Evolutionary conservation across 176 grass and related monocot species (phyloP), one percentile per base, ranked within the genome.

Genomic region (Canna indica): DNA sequence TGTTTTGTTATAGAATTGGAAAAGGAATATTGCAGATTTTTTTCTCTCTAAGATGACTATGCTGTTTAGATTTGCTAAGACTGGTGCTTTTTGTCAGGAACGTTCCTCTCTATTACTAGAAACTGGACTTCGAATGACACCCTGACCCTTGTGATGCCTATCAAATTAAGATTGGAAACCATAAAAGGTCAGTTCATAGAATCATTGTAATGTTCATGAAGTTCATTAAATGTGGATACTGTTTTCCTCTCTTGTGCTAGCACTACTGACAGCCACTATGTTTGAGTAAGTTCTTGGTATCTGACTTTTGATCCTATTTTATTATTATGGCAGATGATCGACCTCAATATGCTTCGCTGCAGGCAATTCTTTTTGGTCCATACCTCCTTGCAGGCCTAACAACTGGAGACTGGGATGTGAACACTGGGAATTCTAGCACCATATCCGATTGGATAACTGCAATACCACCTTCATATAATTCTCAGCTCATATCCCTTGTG

Each of bases 361-460:
- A 93, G 71, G 89, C 89, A 64, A 73, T 99, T 30, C 81, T 99
- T 18, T 99, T 93, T 47, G 94, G 90, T 0, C 94, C 89, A 2
- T 90, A 86, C 80, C 82, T 99, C 78, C 94, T 99, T 28, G 84
- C 86, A 27, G 94, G 94, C 54, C 73, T 93, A 59, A 80, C 94
- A 44, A 84, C 75, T n/a, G 81, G 82, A 2, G 80, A 99, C 47
- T 93, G 89, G 94, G 82, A 90, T 30, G 80, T 78, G 0, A 85
- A 80, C 34, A 42, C 93, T 1, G 72, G 80, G 56, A 76, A n/a
- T 34, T 80, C 66, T 73, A 70, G 63, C 22, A 69, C 65, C 62
- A 52, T 73, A 47, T 82, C 89, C 0, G 86, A 99, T 63, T 88
- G 89, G 94, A 93, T 99, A 57, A 67, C 80, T 70, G 71, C 86